Percentiles rank a stretch among this genome's conserved stretches.
phyloP scores from a whole-genome alignment of 192 early-diverging fungal species.

The Endogone sp. region DNA sequence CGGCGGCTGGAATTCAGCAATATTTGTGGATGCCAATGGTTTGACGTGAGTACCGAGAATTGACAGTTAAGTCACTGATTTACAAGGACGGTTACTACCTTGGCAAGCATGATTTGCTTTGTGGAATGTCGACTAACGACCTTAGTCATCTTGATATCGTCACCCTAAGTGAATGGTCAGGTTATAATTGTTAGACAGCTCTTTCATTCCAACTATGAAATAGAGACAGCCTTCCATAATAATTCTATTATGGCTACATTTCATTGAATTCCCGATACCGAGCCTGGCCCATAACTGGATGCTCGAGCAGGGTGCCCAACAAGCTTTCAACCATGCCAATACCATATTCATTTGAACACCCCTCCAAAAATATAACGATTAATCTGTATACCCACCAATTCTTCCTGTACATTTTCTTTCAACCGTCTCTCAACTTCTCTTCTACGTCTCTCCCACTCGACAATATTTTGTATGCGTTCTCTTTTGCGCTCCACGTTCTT shows the following conservation, averaged over 20 bases:
- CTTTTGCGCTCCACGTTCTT: constrained; percentile 9
- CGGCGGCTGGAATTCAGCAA: constrained; percentile 45
- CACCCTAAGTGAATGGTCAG: constrained; percentile 14
- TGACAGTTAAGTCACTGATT: no score
- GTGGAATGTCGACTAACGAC: constrained; percentile 46
- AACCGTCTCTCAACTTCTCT: constrained; percentile 13
- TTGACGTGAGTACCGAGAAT: no score
- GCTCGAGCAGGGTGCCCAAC: no score
- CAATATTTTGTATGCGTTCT: constrained; percentile 10
- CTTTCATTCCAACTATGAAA: constrained; percentile 44
- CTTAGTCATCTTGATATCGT: neutral
- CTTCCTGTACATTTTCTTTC: constrained; percentile 8
- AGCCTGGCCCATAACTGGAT: no score
- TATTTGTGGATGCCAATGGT: no score
- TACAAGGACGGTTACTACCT: no score
- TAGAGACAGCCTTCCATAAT: no score
- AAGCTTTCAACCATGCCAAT: no score
- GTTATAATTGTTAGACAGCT: constrained; percentile 34
- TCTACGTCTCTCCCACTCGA: constrained; percentile 8
- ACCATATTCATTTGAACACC: no score
- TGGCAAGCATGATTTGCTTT: constrained; percentile 81
- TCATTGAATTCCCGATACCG: no score
- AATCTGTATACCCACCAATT: constrained; percentile 39
- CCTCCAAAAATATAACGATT: no score
- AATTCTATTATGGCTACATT: no score